These are phyloP conservation scores for Cercophora newfieldiana DNA, from an alignment of 495 filamentous ascomycete species.

Conservation along the genomic window DNA sequence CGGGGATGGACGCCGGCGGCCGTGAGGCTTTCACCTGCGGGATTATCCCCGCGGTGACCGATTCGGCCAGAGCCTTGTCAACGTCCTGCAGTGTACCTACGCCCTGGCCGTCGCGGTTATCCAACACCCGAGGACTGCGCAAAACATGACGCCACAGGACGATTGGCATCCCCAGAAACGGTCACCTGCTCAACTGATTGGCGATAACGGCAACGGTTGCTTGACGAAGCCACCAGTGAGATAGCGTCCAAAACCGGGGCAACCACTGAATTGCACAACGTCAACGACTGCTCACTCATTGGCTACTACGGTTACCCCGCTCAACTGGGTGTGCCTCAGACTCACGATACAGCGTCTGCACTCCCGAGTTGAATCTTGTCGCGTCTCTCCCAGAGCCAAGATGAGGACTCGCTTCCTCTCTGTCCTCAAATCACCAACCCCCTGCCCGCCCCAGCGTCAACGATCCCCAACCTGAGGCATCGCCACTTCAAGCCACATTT, in stretches of 20 bases:
- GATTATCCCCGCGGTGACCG: background rate
- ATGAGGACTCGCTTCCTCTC: no score
- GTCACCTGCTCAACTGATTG: background rate
- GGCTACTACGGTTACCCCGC: background rate
- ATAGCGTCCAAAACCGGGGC: background rate
- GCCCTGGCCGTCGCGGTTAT: background rate
- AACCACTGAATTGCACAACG: background rate
- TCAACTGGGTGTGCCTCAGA: no score
- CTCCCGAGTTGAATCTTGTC: no score
- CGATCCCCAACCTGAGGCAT: background rate
- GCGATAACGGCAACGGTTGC: background rate
- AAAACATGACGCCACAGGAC: background rate
- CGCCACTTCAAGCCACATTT: constrained; percentile 55
- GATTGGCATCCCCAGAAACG: background rate
- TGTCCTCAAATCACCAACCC: no score
- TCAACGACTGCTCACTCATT: background rate
- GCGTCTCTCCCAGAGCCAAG: no score
- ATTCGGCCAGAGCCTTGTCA: background rate
- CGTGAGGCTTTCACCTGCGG: background rate
- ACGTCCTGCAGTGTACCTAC: background rate
- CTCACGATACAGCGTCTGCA: no score
- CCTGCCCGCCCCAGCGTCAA: background rate
- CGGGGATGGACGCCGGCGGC: background rate
- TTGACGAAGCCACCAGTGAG: background rate
- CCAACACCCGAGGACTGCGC: background rate